phyloP scores from a whole-genome alignment of 768 basidiomycete genomes.

The Albatrellus ellisii region DNA sequence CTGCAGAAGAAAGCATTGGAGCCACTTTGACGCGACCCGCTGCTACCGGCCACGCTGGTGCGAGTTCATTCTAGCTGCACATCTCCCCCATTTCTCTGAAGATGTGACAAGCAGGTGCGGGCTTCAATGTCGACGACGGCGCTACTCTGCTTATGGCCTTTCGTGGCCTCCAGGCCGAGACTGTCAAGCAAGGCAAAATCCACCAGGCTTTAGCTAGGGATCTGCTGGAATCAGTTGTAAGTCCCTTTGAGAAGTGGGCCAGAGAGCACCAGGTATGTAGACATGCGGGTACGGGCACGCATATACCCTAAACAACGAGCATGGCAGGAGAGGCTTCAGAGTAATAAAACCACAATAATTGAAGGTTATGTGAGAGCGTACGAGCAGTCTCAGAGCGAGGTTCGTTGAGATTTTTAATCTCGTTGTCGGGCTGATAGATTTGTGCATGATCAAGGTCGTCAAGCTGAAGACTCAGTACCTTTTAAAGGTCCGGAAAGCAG shows the following conservation, averaged over 20 bases:
- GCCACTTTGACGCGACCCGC: constrained; percentile 38
- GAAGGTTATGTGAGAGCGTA: constrained; percentile 38
- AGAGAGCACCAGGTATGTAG: constrained; percentile 47
- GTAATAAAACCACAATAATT: constrained; percentile 9
- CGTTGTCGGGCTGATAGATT: not conserved
- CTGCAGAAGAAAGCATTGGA: constrained; percentile 56
- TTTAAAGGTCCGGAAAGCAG: constrained; percentile 67
- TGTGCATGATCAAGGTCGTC: constrained; percentile 26
- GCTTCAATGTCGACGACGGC: constrained; percentile 72
- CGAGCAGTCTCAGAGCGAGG: constrained; percentile 53
- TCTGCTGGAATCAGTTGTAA: constrained; percentile 59
- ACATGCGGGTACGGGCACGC: not conserved
- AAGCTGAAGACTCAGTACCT: constrained; percentile 72
- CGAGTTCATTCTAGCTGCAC: constrained; percentile 26
- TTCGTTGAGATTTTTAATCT: constrained; percentile 18
- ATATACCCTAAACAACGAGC: not conserved
- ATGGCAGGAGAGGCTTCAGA: constrained; percentile 7
- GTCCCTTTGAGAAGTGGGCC: constrained; percentile 77
- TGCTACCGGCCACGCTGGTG: constrained; percentile 33
- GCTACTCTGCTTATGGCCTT: constrained; percentile 73
- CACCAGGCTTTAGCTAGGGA: constrained; percentile 66
- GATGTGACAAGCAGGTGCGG: constrained; percentile 28
- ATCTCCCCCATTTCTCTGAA: not conserved
- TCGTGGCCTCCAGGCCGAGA: constrained; percentile 67
- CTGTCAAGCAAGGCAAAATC: constrained; percentile 54